Conservation (phyloP, 352 stramenopile genomes). For the Pythium dissimile region DNA sequence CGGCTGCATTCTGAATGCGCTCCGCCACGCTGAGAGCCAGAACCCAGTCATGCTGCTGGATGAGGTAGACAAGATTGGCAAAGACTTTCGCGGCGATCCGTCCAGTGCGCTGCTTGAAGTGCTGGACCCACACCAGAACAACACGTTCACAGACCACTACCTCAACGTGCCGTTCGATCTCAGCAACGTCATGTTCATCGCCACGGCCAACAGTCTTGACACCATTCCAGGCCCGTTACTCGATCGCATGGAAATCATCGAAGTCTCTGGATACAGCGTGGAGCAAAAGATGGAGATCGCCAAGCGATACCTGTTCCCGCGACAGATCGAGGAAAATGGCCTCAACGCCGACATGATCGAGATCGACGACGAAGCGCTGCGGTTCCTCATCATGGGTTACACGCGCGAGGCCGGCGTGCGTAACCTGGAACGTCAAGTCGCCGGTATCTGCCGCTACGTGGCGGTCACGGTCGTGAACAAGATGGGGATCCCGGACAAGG, state of each 20-base stretch:
- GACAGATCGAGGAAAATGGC: conserved; percentile 74
- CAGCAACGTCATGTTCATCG: conserved; percentile 81
- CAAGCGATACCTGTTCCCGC: conserved; percentile 68
- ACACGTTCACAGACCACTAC: conserved; percentile 87
- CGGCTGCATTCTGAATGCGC: conserved; percentile 74
- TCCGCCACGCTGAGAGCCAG: conserved; percentile 67
- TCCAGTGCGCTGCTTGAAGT: conserved; percentile 78
- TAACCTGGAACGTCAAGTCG: conserved; percentile 78
- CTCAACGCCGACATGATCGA: conserved; percentile 41
- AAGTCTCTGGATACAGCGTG: conserved; percentile 77
- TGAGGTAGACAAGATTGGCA: conserved; percentile 87
- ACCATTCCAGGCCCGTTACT: conserved; percentile 74
- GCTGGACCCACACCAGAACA: conserved; percentile 84
- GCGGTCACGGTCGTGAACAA: conserved; percentile 67
- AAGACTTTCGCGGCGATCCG: conserved; percentile 65
- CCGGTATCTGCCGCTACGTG: conserved; percentile 67
- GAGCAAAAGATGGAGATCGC: conserved; percentile 85
- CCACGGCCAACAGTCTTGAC: conserved; percentile 81
- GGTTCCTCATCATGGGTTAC: conserved; percentile 75
- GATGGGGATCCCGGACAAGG: conserved; percentile 14
- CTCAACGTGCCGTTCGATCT: conserved; percentile 86
- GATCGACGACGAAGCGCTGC: conserved; percentile 58
- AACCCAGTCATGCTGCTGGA: conserved; percentile 82
- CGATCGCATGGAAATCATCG: conserved; percentile 84
- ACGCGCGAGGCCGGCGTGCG: conserved; percentile 86